phyloP scores from a whole-genome alignment of 208 protist genomes.

The Trypanosoma mega region DNA sequence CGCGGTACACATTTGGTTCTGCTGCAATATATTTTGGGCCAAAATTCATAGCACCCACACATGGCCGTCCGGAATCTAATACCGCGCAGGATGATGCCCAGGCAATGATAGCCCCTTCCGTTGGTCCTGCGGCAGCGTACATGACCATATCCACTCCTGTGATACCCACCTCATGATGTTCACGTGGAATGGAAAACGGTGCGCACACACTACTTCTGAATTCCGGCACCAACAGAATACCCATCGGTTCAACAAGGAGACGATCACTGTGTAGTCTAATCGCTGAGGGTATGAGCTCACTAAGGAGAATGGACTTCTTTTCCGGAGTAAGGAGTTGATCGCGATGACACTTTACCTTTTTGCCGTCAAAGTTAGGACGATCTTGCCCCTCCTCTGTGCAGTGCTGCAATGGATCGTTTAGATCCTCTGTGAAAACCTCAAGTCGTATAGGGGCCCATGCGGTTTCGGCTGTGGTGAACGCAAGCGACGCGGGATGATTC shows the following conservation, averaged over 20 bases:
- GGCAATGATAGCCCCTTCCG: not conserved
- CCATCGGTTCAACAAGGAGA: slow-evolving; percentile 15
- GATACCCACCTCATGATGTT: slow-evolving; percentile 4
- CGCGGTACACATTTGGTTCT: slow-evolving; percentile 14
- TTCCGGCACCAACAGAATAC: not conserved
- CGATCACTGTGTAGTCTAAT: slow-evolving; percentile 22
- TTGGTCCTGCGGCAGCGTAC: slow-evolving; percentile 19
- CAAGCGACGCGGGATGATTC: too few relatives aligned
- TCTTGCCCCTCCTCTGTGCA: slow-evolving; percentile 33
- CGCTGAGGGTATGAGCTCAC: slow-evolving; percentile 8
- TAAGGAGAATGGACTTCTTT: slow-evolving; percentile 8
- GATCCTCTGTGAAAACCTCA: slow-evolving; percentile 30
- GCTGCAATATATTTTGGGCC: slow-evolving; percentile 28
- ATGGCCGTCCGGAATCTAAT: slow-evolving; percentile 16
- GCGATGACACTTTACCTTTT: slow-evolving; percentile 21
- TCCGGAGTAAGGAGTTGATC: slow-evolving; percentile 35
- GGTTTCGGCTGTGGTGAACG: too few relatives aligned
- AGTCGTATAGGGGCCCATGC: slow-evolving; percentile 43
- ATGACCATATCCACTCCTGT: slow-evolving; percentile 14
- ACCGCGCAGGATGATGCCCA: slow-evolving; percentile 17
- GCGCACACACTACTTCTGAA: not conserved
- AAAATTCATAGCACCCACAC: slow-evolving; percentile 47
- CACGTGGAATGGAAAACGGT: slow-evolving; percentile 8
- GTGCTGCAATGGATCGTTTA: slow-evolving; percentile 35
- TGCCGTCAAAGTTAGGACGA: slow-evolving; percentile 23